phyloP scores from a whole-genome alignment of 1,139 yeast genomes.

The Geotrichum carabidarum region DNA sequence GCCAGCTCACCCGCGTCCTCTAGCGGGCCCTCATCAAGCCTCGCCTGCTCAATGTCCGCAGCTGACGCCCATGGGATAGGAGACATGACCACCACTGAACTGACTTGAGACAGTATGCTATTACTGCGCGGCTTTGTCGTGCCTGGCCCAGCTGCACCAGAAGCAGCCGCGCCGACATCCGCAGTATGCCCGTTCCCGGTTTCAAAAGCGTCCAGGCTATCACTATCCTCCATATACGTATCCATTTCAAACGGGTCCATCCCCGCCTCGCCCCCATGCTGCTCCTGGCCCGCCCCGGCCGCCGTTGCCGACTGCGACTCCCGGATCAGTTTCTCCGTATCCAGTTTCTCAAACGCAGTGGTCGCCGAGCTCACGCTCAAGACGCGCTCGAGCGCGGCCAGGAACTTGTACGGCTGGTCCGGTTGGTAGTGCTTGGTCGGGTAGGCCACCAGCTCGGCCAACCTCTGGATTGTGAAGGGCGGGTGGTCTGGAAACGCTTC shows the following conservation, averaged over 20 bases:
- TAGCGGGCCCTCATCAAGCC: neutral
- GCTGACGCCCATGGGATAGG: conserved; percentile 19
- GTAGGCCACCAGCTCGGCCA: conserved; percentile 49
- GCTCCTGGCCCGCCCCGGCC: neutral
- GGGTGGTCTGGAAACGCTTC: conserved; percentile 41
- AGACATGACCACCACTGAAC: conserved; percentile 19
- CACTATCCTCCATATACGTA: neutral
- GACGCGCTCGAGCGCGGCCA: conserved; percentile 38
- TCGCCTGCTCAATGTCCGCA: neutral
- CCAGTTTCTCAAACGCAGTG: conserved; percentile 30
- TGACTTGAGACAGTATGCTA: conserved; percentile 7
- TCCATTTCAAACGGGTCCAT: neutral
- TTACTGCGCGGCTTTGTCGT: neutral
- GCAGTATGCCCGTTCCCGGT: no score
- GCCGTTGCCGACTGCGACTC: neutral
- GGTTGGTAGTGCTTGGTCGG: conserved; percentile 42
- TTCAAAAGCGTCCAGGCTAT: no score
- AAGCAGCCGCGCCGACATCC: no score
- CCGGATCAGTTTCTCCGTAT: conserved; percentile 10
- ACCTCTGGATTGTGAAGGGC: conserved; percentile 55
- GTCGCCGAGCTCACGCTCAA: conserved; percentile 36
- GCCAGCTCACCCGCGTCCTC: no score
- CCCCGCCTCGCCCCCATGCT: neutral
- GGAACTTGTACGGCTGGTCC: conserved; percentile 37
- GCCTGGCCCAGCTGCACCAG: no score